Percentiles rank a stretch among this genome's conserved stretches.
These are phyloP conservation scores for Pelargonium australe DNA, from an alignment of 441 rosid species.

Conservation along the genomic window DNA sequence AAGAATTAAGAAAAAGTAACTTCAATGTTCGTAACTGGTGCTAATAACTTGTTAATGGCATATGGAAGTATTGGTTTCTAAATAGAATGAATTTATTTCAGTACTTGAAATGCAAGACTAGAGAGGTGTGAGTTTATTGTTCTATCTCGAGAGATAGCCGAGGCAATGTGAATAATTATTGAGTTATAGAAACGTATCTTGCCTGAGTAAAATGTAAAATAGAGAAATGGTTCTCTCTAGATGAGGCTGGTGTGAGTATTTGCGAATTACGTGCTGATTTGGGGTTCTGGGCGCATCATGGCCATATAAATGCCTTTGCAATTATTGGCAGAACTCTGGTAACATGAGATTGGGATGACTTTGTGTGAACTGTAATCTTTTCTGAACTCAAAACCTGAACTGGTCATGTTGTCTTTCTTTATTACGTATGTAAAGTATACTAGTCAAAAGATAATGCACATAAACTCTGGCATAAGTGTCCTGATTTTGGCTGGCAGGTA, in stretches of 20 bases:
- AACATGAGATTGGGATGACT: neutral
- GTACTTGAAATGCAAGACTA: no score
- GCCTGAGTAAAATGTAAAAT: neutral
- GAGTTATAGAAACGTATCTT: neutral
- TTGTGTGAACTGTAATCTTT: neutral
- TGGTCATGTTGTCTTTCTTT: neutral
- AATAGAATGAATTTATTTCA: neutral
- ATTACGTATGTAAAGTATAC: neutral
- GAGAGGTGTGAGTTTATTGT: neutral
- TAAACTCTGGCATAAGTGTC: neutral
- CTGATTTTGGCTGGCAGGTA: constrained; percentile 28
- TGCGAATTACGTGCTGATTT: neutral
- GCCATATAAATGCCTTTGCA: neutral
- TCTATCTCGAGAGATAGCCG: neutral
- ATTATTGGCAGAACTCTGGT: neutral
- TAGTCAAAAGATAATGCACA: neutral
- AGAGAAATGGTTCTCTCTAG: neutral
- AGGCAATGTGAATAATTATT: no score
- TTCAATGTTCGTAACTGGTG: neutral
- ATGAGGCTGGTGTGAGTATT: no score
- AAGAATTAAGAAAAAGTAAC: no score
- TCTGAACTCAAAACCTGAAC: neutral
- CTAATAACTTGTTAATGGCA: neutral
- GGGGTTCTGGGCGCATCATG: neutral
- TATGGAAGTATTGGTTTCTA: neutral